Conservation (phyloP, 1,284 basidiomycete species). For the Retiboletus fuscus region DNA sequence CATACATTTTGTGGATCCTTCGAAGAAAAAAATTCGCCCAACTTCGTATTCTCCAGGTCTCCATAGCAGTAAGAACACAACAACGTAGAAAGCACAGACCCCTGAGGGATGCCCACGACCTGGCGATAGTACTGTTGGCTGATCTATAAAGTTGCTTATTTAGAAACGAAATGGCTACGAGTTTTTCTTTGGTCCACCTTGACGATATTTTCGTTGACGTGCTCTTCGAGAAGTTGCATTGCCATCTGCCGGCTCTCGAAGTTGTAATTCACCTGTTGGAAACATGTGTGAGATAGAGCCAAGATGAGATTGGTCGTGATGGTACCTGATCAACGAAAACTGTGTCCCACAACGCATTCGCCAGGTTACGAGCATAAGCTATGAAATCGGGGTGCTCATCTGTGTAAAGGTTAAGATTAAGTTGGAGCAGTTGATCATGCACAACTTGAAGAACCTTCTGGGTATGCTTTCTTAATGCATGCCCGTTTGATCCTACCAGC, state of each 20-base stretch:
- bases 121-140: slow-evolving; percentile 85
- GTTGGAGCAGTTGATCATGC: slow-evolving; percentile 11
- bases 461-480: slow-evolving; percentile 72
- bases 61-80: slow-evolving; percentile 96
- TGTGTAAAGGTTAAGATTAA: slow-evolving; percentile 42
- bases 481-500: slow-evolving; percentile 65
- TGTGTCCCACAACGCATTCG: slow-evolving; percentile 75
- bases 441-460: slow-evolving; percentile 63
- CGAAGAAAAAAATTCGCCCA: slow-evolving; percentile 67
- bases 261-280: slow-evolving; percentile 68
- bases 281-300: slow-evolving; percentile 4
- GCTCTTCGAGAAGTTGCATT: slow-evolving; percentile 83
- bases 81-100: slow-evolving; percentile 89
- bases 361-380: slow-evolving; percentile 73
- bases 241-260: slow-evolving; percentile 69
- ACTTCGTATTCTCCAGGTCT: slow-evolving; percentile 76
- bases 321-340: slow-evolving; percentile 89
- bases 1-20: slow-evolving; percentile 70
- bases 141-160: slow-evolving; percentile 63
- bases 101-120: slow-evolving; percentile 93
- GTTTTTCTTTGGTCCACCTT: slow-evolving; percentile 62
- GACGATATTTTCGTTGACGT: slow-evolving; percentile 92
- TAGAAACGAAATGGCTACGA: background rate
- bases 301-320: background rate
- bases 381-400: slow-evolving; percentile 82